Conservation (phyloP, 192 early-diverging fungal species). For the Diversispora epigaea region DNA sequence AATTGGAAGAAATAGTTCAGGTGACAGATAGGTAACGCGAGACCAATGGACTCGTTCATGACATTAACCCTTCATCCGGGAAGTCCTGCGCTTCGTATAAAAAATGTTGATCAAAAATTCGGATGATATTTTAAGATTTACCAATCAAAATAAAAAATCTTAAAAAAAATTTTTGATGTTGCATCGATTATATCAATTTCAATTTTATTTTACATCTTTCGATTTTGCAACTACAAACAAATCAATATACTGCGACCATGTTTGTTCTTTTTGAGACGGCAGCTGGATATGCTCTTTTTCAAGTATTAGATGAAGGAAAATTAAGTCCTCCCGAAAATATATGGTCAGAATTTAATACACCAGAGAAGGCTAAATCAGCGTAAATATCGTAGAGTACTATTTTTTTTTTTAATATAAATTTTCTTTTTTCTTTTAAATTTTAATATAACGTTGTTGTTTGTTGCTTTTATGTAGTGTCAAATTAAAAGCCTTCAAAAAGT, state of each 20-base stretch:
- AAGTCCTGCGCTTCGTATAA: no score
- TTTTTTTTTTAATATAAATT: constrained; percentile 2
- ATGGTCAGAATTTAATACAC: constrained; percentile 85
- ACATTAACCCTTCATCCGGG: no score
- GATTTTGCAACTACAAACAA: no score
- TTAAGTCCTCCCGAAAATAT: constrained; percentile 83
- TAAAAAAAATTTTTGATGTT: no score
- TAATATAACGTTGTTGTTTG: neutral
- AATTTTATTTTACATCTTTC: no score
- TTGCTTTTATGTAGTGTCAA: constrained; percentile 61
- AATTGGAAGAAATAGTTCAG: no score
- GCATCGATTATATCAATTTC: no score
- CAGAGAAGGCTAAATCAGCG: constrained; percentile 86
- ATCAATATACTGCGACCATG: constrained; percentile 46
- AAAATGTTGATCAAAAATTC: no score
- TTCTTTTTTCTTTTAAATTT: neutral
- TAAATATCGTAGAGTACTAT: constrained; percentile 42
- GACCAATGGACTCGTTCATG: no score
- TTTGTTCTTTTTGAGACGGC: constrained; percentile 96
- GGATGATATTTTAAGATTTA: no score
- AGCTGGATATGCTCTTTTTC: constrained; percentile 96
- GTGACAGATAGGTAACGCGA: no score
- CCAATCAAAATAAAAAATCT: no score
- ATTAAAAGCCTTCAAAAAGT: constrained; percentile 94
- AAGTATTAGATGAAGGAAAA: constrained; percentile 73